A percentile compares a stretch with the other conserved stretches of the same genome.
phyloP scores from a whole-genome alignment of 2,329 filamentous ascomycete species.

The Pseudogymnoascus verrucosus region DNA sequence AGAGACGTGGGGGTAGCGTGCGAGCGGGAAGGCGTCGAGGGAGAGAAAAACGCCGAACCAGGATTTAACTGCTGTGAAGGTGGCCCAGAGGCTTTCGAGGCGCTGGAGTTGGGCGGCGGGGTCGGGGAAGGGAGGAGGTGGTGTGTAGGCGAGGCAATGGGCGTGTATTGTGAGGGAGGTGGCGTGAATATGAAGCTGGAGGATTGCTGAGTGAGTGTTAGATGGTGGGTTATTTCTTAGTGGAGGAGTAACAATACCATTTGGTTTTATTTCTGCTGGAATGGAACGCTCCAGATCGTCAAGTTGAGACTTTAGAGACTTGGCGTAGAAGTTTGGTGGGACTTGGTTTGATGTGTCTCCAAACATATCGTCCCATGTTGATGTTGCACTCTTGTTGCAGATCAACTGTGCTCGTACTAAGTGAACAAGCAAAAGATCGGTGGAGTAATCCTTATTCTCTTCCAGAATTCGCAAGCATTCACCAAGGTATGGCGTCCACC shows the following conservation, averaged over 20 bases:
- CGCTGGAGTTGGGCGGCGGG: background rate
- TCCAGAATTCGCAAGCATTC: constrained; percentile 11
- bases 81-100: constrained; percentile 1
- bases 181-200: background rate
- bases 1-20: background rate
- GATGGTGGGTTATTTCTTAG: background rate
- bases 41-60: background rate
- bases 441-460: constrained; percentile 10
- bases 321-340: background rate
- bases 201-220: background rate
- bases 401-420: constrained; percentile 10
- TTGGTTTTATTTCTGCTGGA: background rate
- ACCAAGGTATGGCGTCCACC: constrained; percentile 13
- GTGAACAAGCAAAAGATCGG: constrained; percentile 9
- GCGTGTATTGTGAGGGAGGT: background rate
- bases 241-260: background rate
- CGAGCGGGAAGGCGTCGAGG: background rate
- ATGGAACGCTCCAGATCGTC: background rate
- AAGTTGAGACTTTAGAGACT: background rate
- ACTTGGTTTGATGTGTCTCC: background rate
- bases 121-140: background rate
- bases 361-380: background rate
- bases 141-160: background rate
- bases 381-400: background rate
- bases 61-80: background rate